Base-by-base conservation (phyloP, 305 asterid species). In the Andrographis paniculata region DNA sequence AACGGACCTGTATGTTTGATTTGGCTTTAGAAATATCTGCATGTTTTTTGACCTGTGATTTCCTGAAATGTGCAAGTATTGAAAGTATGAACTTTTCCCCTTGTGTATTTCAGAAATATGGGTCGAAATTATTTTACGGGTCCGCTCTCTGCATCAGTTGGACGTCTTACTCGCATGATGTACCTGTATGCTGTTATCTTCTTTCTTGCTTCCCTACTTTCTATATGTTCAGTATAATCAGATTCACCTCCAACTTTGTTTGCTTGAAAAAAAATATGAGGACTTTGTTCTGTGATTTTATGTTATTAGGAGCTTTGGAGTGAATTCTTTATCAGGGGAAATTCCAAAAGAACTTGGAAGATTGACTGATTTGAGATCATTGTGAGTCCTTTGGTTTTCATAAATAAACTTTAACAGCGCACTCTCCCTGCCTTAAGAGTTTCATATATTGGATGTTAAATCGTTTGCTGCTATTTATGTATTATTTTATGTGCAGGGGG, bases 341-440 rank as follows among this genome's bases (percentile, higher is more conserved):
- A 58, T 89, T 52, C 98, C 96, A 0, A 50, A 39, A 47, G 96
- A 86, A 57, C 84, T 89, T 19, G 98, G 96, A 36, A 40, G 59
- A 58, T 71, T 89, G 33, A 73, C 84, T 1, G 83, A 77, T 59
- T 70, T 86, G 48, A 63, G 45, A 82, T 68, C 63, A 13, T 17
- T 89, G 96, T 89, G 72, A 63, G 84, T 28, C 43, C 45, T 22
- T 37, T 47, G 50, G 21, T n/a, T 37, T 55, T 45, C 47, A 19
- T 36, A 21, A 17, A 35, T 20, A 17, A 7, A 14, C 41, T 51
- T 59, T n/a, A 22, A 52, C 38, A 14, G 17, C 30, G 50, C 8
- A 3, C 30, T 24, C 30, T 24, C 6, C 6, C 30, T 24, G 30
- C 8, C 6, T 4, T 20, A 53, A 30, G 23, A 27, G 24, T 17